Evolutionary conservation across 441 rosid genomes (phyloP).

Genomic region (Sinapis alba): DNA sequence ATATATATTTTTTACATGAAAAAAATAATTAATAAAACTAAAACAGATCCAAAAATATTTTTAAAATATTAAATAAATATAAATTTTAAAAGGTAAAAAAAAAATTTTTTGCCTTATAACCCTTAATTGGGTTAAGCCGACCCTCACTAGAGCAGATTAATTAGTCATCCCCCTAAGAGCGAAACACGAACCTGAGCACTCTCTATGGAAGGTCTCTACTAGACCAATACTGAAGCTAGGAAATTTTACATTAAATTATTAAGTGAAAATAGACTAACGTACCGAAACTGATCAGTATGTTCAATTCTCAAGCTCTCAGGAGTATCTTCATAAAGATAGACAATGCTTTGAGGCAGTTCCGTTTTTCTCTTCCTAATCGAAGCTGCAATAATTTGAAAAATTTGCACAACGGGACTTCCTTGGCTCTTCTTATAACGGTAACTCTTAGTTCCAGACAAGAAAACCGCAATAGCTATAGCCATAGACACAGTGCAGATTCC

Average conservation of each 20-base stretch:
- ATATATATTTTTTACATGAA: no score
- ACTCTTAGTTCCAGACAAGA: constrained; percentile 64
- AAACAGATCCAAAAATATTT: no score
- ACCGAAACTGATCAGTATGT: constrained; percentile 73
- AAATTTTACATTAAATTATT: not conserved
- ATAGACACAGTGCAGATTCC: constrained; percentile 82
- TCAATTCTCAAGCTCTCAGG: constrained; percentile 56
- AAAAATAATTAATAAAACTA: no score
- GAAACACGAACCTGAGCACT: not conserved
- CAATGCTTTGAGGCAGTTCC: constrained; percentile 50
- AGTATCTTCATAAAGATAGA: constrained; percentile 59
- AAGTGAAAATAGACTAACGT: constrained; percentile 21
- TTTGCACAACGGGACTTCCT: constrained; percentile 88
- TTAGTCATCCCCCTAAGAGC: not conserved
- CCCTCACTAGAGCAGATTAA: not conserved
- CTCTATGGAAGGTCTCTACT: not conserved
- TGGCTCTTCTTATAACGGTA: constrained; percentile 75
- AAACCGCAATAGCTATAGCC: constrained; percentile 55
- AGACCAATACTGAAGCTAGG: not conserved
- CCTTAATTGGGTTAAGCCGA: no score
- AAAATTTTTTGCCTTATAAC: no score
- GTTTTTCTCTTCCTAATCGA: constrained; percentile 56
- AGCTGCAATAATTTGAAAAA: constrained; percentile 68
- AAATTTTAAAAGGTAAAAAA: no score
- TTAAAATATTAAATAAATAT: no score